Evolutionary conservation across 768 basidiomycete species (phyloP).

Genomic region (Chiua virens): DNA sequence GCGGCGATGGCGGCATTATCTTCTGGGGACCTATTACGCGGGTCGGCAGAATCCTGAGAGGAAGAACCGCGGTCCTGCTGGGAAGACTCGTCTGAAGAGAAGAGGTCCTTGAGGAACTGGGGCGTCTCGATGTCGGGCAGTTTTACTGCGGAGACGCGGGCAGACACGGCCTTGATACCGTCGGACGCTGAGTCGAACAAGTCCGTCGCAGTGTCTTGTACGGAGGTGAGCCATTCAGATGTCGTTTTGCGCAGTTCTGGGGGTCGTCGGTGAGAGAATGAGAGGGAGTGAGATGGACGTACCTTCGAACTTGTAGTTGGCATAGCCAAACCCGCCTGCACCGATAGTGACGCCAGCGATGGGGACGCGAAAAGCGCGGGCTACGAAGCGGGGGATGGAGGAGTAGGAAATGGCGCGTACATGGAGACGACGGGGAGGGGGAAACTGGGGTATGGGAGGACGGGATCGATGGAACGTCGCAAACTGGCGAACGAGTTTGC

Average conservation of each 20-base stretch:
- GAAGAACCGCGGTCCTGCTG: constrained; percentile 26
- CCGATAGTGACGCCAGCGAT: constrained; percentile 88
- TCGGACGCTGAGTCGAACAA: constrained; percentile 73
- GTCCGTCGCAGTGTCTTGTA: constrained; percentile 61
- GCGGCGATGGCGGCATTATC: constrained; percentile 69
- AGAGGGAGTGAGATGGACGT: constrained; percentile 17
- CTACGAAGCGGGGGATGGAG: constrained; percentile 86
- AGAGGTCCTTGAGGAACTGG: constrained; percentile 70
- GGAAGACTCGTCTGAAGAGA: constrained; percentile 30
- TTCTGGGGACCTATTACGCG: constrained; percentile 44
- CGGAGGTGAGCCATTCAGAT: constrained; percentile 60
- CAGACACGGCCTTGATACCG: constrained; percentile 58
- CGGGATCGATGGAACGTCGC: too few relatives aligned
- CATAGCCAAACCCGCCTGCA: constrained; percentile 89
- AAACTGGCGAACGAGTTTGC: too few relatives aligned
- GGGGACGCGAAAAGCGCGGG: constrained; percentile 85
- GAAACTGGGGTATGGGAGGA: not conserved
- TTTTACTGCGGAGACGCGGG: constrained; percentile 60
- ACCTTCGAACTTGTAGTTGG: constrained; percentile 98
- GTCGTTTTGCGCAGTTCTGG: constrained; percentile 76
- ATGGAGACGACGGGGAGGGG: constrained; percentile 56
- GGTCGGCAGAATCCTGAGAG: constrained; percentile 37
- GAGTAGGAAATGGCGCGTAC: constrained; percentile 80
- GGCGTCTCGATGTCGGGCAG: constrained; percentile 56
- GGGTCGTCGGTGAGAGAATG: not conserved